Conservation (phyloP, 306 rosid species). For the Rubus parviflorus region DNA sequence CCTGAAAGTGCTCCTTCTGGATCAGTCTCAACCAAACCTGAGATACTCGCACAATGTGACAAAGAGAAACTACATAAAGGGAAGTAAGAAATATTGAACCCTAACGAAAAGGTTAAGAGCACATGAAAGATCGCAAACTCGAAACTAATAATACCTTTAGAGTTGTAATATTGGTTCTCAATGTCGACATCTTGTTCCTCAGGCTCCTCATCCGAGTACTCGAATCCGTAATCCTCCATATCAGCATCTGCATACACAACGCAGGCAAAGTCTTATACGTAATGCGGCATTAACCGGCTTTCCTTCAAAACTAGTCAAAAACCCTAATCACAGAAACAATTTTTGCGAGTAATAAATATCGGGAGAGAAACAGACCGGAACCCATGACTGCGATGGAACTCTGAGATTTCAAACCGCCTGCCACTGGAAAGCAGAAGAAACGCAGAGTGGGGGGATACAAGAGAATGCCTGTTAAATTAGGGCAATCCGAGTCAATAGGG, state of each 20-base stretch:
- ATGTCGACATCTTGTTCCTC: conserved; percentile 99
- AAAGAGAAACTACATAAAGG: not conserved
- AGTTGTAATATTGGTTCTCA: conserved; percentile 96
- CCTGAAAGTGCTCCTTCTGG: conserved; percentile 93
- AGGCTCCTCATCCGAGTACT: conserved; percentile 98
- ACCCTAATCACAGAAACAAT: too few species aligned
- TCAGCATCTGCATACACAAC: conserved; percentile 69
- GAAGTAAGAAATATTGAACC: not conserved
- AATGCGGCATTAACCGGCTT: too few species aligned
- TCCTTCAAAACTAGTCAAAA: too few species aligned
- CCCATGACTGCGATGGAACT: too few species aligned
- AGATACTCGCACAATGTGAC: too few species aligned
- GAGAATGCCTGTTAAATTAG: too few species aligned
- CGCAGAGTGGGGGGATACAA: too few species aligned
- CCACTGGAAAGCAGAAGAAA: too few species aligned
- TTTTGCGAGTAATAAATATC: too few species aligned
- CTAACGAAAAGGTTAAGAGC: not conserved
- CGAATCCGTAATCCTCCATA: conserved; percentile 98
- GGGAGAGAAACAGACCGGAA: too few species aligned
- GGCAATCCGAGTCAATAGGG: too few species aligned
- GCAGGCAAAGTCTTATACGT: not conserved
- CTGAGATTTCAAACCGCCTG: too few species aligned
- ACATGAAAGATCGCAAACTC: conserved; percentile 19
- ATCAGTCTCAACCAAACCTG: conserved; percentile 90
- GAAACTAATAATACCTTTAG: conserved; percentile 47